phyloP scores from a whole-genome alignment of 1,284 basidiomycete species.

The Ustilago tritici region DNA sequence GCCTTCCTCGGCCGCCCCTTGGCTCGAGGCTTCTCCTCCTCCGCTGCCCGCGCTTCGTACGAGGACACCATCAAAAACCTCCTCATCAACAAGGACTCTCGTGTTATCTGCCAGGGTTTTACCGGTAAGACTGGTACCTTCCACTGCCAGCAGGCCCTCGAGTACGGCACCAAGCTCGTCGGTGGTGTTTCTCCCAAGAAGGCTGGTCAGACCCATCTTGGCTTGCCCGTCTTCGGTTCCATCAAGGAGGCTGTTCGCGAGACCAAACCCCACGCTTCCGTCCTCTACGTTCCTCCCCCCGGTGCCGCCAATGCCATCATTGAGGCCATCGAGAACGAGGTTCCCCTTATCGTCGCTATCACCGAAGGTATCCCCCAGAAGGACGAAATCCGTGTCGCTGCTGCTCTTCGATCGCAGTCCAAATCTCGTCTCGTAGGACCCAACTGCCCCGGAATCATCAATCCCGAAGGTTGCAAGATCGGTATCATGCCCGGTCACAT shows the following conservation, averaged over 20 bases:
- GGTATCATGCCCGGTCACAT: conserved; percentile 99
- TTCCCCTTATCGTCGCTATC: conserved; percentile 68
- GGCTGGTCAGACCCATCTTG: conserved; percentile 93
- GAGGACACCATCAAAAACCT: conserved; percentile 92
- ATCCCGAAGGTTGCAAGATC: conserved; percentile 96
- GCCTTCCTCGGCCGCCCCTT: conserved; percentile 34
- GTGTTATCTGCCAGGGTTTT: conserved; percentile 69
- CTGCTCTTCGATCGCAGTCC: conserved; percentile 92
- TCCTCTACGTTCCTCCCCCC: conserved; percentile 68
- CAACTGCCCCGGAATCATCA: conserved; percentile 98
- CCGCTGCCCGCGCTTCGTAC: conserved; percentile 73
- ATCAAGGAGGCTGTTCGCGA: conserved; percentile 80
- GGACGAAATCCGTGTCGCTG: conserved; percentile 77
- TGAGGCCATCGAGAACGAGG: conserved; percentile 68
- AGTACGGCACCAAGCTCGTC: conserved; percentile 95
- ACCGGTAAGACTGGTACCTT: conserved; percentile 97
- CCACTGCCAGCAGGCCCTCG: conserved; percentile 93
- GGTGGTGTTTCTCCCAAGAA: conserved; percentile 98
- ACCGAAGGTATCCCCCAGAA: conserved; percentile 69
- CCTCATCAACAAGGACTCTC: conserved; percentile 90
- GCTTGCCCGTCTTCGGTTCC: conserved; percentile 91
- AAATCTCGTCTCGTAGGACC: conserved; percentile 86
- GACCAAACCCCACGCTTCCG: conserved; percentile 66
- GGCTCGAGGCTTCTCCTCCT: conserved; percentile 53
- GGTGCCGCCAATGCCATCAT: conserved; percentile 69